These are phyloP conservation scores for Barbarea vulgaris DNA, from an alignment of 345 rosid species.

Conservation along the genomic window DNA sequence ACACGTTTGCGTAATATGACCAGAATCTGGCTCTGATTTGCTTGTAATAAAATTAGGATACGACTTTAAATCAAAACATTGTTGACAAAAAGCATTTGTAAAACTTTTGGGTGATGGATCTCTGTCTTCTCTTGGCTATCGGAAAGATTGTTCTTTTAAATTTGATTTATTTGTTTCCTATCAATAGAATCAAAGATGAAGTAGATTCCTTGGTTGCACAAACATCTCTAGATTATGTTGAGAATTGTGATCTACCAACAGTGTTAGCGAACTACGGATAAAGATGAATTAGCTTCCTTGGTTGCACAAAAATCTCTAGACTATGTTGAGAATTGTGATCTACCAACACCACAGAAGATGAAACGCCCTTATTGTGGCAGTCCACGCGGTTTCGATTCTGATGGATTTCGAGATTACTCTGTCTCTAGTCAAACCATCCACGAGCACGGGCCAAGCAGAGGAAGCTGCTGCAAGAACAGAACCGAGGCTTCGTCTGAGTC, in stretches of 20 bases:
- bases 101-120: no score
- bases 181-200: no score
- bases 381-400: constrained; percentile 40
- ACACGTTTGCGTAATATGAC: no score
- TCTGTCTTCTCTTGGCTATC: no score
- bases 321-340: constrained; percentile 79
- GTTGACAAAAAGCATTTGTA: no score
- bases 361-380: constrained; percentile 43
- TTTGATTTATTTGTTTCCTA: no score
- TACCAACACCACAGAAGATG: constrained; percentile 78
- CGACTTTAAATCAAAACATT: no score
- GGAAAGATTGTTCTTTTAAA: no score
- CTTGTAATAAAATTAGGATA: no score
- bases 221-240: constrained; percentile 66
- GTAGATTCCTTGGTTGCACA: constrained; percentile 88
- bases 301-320: constrained; percentile 82
- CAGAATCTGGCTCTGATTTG: no score
- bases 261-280: constrained; percentile 74
- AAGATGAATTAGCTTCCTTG: constrained; percentile 79
- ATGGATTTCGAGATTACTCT: constrained; percentile 41
- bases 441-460: constrained; percentile 31
- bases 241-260: constrained; percentile 89
- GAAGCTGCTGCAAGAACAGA: constrained; percentile 31
- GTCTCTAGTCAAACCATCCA: constrained; percentile 39
- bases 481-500: constrained; percentile 44